A percentile compares a stretch with the other conserved stretches of the same genome.
These are phyloP conservation scores for Colletotrichum cordylinicola DNA, from an alignment of 2,329 filamentous ascomycete genomes.

Conservation along the genomic window DNA sequence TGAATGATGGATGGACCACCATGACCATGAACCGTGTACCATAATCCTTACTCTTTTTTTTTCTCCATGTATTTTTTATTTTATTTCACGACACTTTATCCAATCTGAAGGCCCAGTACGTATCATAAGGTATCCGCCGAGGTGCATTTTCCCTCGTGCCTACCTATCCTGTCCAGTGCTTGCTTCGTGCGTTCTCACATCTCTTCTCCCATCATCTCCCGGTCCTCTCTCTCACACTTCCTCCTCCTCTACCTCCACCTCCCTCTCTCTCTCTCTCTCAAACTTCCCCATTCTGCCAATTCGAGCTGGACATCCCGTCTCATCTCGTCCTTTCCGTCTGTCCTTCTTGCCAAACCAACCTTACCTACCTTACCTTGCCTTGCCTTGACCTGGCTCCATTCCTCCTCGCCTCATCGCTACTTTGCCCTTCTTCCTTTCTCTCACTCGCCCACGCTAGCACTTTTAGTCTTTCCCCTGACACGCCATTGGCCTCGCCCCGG, in stretches of 20 bases:
- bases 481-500: conserved; percentile 13
- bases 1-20: background rate
- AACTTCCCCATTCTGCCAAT: background rate
- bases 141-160: background rate
- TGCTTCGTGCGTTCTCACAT: background rate
- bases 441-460: background rate
- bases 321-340: background rate
- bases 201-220: background rate
- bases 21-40: background rate
- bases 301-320: background rate
- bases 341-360: background rate
- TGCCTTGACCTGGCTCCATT: background rate
- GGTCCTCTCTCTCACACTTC: background rate
- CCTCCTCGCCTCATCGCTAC: background rate
- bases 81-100: background rate
- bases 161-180: background rate
- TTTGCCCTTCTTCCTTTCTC: background rate
- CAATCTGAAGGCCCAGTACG: background rate
- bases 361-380: background rate
- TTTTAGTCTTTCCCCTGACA: conserved; percentile 4
- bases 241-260: background rate
- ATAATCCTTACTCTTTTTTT: background rate
- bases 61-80: background rate
- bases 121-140: background rate
- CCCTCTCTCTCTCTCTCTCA: background rate